Percentiles rank a stretch among this genome's conserved stretches.
Conservation (phyloP, 345 rosid genomes). For the Acer saccharum region DNA sequence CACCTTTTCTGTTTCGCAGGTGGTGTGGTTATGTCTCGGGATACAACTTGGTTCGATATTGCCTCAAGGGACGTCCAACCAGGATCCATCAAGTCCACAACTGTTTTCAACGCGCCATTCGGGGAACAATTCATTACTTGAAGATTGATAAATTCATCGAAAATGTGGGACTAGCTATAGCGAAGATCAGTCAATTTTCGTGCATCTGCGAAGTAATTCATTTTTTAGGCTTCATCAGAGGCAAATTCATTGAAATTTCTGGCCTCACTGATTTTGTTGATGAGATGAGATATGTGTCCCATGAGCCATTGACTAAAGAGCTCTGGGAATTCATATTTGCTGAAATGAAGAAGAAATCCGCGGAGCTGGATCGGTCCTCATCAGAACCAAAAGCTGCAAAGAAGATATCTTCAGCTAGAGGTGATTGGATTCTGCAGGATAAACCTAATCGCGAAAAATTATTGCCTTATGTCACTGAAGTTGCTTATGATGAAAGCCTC, state of each 20-base stretch:
- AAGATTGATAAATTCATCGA: neutral
- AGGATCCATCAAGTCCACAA: conserved; percentile 32
- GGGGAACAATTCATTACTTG: neutral
- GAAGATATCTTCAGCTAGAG: conserved; percentile 52
- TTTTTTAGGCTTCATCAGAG: neutral
- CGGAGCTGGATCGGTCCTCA: too few species aligned
- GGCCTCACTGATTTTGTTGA: neutral
- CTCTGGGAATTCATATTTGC: neutral
- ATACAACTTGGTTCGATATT: conserved; percentile 52
- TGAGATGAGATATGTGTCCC: neutral
- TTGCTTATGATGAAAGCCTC: conserved; percentile 48
- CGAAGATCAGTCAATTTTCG: neutral
- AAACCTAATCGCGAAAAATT: conserved; percentile 11
- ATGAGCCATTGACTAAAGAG: neutral
- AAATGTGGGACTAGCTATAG: neutral
- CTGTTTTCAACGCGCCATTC: too few species aligned
- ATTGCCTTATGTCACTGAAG: conserved; percentile 37
- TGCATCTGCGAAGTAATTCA: neutral
- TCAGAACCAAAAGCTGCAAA: neutral
- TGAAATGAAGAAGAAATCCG: neutral
- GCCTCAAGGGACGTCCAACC: conserved; percentile 32
- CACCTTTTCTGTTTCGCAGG: conserved; percentile 38
- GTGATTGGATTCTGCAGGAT: conserved; percentile 51
- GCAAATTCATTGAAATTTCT: neutral
- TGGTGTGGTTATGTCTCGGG: conserved; percentile 57